phyloP scores from a whole-genome alignment of 352 stramenopile genomes.

The Blastocystis sp. region DNA sequence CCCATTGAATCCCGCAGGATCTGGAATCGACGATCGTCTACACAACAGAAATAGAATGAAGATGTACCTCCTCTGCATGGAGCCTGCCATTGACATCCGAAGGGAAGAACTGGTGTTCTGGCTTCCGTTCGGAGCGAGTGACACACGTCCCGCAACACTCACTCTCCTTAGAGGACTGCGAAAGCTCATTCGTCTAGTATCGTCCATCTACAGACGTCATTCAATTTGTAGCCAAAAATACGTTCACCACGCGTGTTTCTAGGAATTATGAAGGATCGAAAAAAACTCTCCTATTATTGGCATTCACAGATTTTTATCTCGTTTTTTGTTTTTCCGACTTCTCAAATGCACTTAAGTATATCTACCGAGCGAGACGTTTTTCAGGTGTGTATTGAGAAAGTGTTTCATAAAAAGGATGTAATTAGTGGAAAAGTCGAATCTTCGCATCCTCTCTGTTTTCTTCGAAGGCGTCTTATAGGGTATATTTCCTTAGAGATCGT shows the following conservation, averaged over 20 bases:
- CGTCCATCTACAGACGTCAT: not conserved
- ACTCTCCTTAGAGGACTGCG: not conserved
- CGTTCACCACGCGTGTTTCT: not conserved
- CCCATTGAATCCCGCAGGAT: not conserved
- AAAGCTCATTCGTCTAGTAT: not conserved
- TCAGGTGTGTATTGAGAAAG: not conserved
- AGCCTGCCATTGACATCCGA: not conserved
- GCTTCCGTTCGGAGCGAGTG: not conserved
- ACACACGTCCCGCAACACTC: not conserved
- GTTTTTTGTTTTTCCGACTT: not conserved
- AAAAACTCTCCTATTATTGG: not conserved
- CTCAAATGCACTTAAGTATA: not conserved
- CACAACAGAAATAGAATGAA: not conserved
- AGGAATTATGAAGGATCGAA: not conserved
- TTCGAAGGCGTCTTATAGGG: not conserved
- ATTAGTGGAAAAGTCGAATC: not conserved
- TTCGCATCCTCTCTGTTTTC: not conserved
- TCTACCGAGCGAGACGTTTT: not conserved
- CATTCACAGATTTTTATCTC: not conserved
- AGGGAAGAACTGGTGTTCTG: not conserved
- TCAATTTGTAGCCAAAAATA: not conserved
- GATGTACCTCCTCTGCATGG: not conserved
- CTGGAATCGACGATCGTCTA: slow-evolving; percentile 8
- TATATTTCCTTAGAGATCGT: not conserved
- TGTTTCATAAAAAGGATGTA: not conserved